Evolutionary conservation across 768 basidiomycete genomes (phyloP), one percentile per base, ranked within the genome.

Genomic region (Antrodiella citrinella): DNA sequence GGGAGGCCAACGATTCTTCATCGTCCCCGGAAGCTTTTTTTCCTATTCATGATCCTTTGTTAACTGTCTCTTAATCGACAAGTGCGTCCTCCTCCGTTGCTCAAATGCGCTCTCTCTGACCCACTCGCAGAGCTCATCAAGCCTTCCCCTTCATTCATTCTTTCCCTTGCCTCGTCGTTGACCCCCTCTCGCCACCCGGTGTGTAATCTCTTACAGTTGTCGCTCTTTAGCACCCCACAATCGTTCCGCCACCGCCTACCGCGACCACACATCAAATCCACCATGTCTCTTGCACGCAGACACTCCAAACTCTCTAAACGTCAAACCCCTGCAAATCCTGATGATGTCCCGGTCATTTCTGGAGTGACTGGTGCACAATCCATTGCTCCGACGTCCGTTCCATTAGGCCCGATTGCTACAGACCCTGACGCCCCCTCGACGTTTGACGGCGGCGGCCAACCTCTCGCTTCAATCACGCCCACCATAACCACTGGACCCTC

Each of bases 121-220:
- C 30, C 30, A 15, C 30, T 15, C 30, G 7, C 30, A 35, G 30
- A 35, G 30, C 30, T 35, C 30, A 35, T 35, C 30, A 35, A 35
- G 30, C 24, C 35, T 48, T 47, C 44, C 3, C 23, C 41, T 20
- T 38, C 50, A 49, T n/a, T 45, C n/a, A 42, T 35, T 26, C 38
- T 26, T 23, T 26, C 21, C 46, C 24, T 19, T 26, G 35, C 11
- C 24, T 18, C 41, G 18, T 21, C 30, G 35, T 35, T 35, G 30
- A 35, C 30, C 26, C 39, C 15, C 26, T 43, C 23, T 41, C 21
- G 24, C 44, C 52, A 45, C 18, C 7, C 41, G 41, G 41, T 35
- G 49, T 48, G 25, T 55, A 55, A 52, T 51, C 54, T 55, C 54
- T 55, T 55, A 55, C 54, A 55, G 54, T 55, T 50, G 51, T 49